Evolutionary conservation across 75 land plant species (phyloP), one percentile per base, ranked within the genome.

Genomic region (Ceratopteris richardii): DNA sequence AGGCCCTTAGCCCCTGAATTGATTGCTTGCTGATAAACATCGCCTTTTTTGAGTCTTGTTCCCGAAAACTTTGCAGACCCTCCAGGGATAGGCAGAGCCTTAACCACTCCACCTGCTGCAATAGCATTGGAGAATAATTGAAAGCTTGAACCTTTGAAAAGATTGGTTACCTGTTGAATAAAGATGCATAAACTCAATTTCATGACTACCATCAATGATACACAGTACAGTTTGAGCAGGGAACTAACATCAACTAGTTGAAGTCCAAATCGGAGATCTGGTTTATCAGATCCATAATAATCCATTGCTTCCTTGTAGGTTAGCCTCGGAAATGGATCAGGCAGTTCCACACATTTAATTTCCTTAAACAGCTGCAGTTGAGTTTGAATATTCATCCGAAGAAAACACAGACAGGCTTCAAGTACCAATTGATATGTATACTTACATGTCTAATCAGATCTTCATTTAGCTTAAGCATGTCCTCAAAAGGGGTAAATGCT

Each of bases 241-340:
- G n/a, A n/a, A 22, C 53, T 64, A 63, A 86, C 90, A 79, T 85
- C 82, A 59, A 68, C 84, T 31, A 93, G 69, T 63, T 88, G 77
- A 69, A 93, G 75, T 53, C 73, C 76, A 64, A 85, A 88, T 29
- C 98, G 86, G 46, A 67, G 64, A 70, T 93, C 98, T 33, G 98
- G 98, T 68, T 83, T 80, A 52, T 93, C 98, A 21, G 94, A 81
- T 23, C 98, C 98, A 79, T 78, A 93, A 37, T 72, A 74, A 61
- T 61, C 61, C 87, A 93, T 88, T 25, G 98, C 98, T 66, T 93
- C 95, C 44, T 84, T 80, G 79, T 93, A 93, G 29, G 95, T 93
- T 17, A 93, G 74, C 63, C 87, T 85, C 37, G 90, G 98, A 66
- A 93, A 88, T 51, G 95, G 90, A 51, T 72, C 64, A 31, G 96